phyloP scores from a whole-genome alignment of 1,284 basidiomycete species.

The Heterobasidion occidentale region DNA sequence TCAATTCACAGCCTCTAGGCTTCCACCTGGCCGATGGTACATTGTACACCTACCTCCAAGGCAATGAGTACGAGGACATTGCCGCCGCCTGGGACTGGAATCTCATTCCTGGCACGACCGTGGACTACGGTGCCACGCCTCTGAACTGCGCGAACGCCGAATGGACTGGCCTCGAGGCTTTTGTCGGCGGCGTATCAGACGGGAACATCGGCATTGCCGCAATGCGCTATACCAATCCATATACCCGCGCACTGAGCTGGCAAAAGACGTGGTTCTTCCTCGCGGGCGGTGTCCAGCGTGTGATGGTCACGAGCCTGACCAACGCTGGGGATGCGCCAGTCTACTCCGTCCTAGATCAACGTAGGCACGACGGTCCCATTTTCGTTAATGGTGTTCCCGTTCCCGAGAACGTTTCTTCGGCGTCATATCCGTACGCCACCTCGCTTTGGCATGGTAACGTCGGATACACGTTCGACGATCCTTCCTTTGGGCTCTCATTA shows the following conservation, averaged over 20 bases:
- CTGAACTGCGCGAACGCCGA: slow-evolving; percentile 34
- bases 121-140: slow-evolving; percentile 46
- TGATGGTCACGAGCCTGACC: slow-evolving; percentile 46
- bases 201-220: slow-evolving; percentile 45
- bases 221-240: slow-evolving; percentile 58
- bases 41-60: slow-evolving; percentile 53
- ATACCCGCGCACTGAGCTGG: slow-evolving; percentile 46
- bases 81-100: slow-evolving; percentile 68
- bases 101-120: slow-evolving; percentile 60
- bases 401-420: slow-evolving; percentile 1
- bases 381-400: slow-evolving; percentile 7
- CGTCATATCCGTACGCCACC: background rate
- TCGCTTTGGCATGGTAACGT: slow-evolving; percentile 10
- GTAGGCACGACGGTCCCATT: slow-evolving; percentile 30
- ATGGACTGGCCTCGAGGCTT: slow-evolving; percentile 38
- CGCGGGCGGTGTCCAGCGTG: slow-evolving; percentile 49
- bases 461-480: slow-evolving; percentile 5
- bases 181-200: slow-evolving; percentile 58
- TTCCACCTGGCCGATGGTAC: slow-evolving; percentile 64
- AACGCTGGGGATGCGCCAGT: slow-evolving; percentile 39
- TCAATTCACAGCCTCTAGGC: slow-evolving; percentile 40
- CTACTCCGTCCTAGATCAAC: slow-evolving; percentile 60
- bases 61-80: slow-evolving; percentile 65
- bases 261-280: slow-evolving; percentile 72
- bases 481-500: slow-evolving; percentile 2